Evolutionary conservation across 2,329 filamentous ascomycete species (phyloP), one percentile per base, ranked within the genome.

Genomic region (Penicillium thymicola): DNA sequence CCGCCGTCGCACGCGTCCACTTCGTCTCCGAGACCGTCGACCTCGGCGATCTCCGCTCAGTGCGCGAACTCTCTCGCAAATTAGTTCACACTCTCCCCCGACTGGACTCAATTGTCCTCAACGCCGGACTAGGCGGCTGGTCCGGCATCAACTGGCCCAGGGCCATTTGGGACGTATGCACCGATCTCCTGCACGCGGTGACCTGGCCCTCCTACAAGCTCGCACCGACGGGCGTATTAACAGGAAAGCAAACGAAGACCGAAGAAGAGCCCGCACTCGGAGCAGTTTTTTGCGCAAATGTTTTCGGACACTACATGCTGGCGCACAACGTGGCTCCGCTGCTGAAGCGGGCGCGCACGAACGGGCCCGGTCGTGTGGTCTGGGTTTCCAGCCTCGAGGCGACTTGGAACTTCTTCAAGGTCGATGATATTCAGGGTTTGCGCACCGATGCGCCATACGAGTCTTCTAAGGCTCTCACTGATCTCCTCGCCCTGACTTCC

Each of bases 221-320:
- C 16, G 82, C 87, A 4, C 73, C 79, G 14, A 69, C 80, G 3
- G 87, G 87, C 25, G 76, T 79, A 57, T 56, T 82, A 0, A 78
- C 83, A n/a, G 76, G 78, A 58, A 73, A 76, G 9, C 81, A 92
- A 69, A 69, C 73, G 10, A 52, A 54, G 4, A 42, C 48, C 5
- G 51, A 56, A 3, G 65, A 76, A 16, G 83, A 86, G 56, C 86
- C 88, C 0, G 76, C 79, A 5, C 77, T 99, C 0, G 92, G 91
- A 3, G 82, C 90, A 63, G 85, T 96, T 18, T 99, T 97, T 72
- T 89, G 88, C 71, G 88, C 93, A 48, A 97, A 97, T 70, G 83
- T 96, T 30, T 97, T 99, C 70, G 94, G 94, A 0, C 94, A 99
- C 76, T 97, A 99, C 72, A 77, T 97, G 68, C 85, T 99, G 25